phyloP scores from a whole-genome alignment of 768 basidiomycete species.

The Rhodosporidiobolus odoratus region DNA sequence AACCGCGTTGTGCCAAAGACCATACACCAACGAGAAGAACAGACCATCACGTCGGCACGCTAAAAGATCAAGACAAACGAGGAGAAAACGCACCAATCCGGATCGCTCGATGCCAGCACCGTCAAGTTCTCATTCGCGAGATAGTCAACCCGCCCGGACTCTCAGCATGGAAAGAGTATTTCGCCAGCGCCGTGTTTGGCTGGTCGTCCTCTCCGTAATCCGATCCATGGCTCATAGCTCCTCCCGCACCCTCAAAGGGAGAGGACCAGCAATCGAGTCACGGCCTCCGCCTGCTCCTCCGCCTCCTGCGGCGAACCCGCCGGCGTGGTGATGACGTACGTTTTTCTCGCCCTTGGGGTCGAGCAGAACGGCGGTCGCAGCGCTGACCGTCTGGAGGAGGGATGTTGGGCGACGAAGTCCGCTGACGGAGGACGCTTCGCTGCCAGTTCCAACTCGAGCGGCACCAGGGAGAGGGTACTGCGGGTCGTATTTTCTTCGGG shows the following conservation, averaged over 20 bases:
- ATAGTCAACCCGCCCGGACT: slow-evolving; percentile 46
- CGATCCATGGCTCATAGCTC: slow-evolving; percentile 33
- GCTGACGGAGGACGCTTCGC: slow-evolving; percentile 5
- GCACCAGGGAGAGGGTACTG: too few species aligned
- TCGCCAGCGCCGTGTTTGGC: slow-evolving; percentile 41
- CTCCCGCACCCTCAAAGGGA: slow-evolving; percentile 19
- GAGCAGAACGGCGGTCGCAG: slow-evolving; percentile 42
- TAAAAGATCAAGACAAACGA: not conserved
- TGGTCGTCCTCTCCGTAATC: slow-evolving; percentile 40
- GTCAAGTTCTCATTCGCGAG: slow-evolving; percentile 43
- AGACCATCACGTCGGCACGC: too few species aligned
- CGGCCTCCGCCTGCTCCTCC: slow-evolving; percentile 29
- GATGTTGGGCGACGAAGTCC: slow-evolving; percentile 69
- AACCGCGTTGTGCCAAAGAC: too few species aligned
- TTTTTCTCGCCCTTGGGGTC: slow-evolving; percentile 33
- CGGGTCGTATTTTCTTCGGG: slow-evolving; percentile 68
- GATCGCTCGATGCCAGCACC: slow-evolving; percentile 39
- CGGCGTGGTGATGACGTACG: slow-evolving; percentile 9
- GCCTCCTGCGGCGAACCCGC: slow-evolving; percentile 16
- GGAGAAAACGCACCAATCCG: slow-evolving; percentile 28
- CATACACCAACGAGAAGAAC: too few species aligned
- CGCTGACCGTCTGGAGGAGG: slow-evolving; percentile 69
- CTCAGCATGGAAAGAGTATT: slow-evolving; percentile 43
- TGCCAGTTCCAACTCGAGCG: not conserved
- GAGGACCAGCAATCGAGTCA: too few species aligned